Evolutionary conservation across 768 basidiomycete genomes (phyloP), one percentile per base, ranked within the genome.

Genomic region (Imleria badia): DNA sequence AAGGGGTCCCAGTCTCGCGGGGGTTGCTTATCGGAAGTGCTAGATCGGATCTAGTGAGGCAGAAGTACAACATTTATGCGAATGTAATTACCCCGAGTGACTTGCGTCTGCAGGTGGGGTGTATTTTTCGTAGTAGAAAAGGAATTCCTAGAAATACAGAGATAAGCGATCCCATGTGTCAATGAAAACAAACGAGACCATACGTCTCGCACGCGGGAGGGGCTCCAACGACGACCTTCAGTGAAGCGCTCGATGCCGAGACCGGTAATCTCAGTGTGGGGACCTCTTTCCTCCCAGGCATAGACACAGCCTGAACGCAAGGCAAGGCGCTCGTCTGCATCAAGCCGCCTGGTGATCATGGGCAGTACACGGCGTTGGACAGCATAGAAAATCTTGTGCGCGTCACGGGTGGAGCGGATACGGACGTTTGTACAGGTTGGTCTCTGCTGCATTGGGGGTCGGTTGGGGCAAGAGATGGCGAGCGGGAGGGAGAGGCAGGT

Each of bases 191-290:
- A 36, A 43, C 49, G 55, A 52, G 49, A 36, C 65, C 85, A 56
- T 64, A 88, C 89, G 69, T 92, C 90, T 70, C 90, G 81, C 53
- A 92, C 89, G 51, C 90, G 83, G 45, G 88, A 90, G 38, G 90
- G 85, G 39, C 86, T 87, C 90, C 90, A 92, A 59, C 85, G 79
- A 63, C 85, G 79, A 22, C 90, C 90, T 67, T 92, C 90, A 5
- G 90, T 92, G 71, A 90, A 92, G 29, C 90, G 81, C 65, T 92
- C 91, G 65, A 92, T 92, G 30, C 88, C 87, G 31, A 89, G 77
- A 14, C 89, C 88, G 3, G 86, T 87, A 14, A 88, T 81, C 69
- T 89, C 89, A 22, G 81, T 81, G 60, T 85, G 82, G 15, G 87
- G 85, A 22, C 82, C 82, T 45, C 88, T 77, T 65, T 90, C 89